These are phyloP conservation scores for Solanum bulbocastanum DNA, from an alignment of 257 asterid genomes.

Conservation along the genomic window DNA sequence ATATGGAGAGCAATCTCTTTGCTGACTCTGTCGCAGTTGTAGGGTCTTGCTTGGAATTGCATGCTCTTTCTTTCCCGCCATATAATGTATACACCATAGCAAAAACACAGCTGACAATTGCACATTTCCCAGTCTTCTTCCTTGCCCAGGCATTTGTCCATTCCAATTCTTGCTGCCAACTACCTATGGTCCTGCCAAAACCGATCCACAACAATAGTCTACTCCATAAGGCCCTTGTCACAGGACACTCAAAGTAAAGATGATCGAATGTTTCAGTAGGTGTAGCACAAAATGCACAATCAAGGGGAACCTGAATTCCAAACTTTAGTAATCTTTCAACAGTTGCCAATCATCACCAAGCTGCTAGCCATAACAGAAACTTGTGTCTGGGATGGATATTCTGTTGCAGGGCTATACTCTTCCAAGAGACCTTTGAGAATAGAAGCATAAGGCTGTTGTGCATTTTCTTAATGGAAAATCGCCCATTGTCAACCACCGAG, in stretches of 20 bases:
- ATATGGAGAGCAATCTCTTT: background rate
- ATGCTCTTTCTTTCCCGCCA: background rate
- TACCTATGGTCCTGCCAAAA: background rate
- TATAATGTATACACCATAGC: background rate
- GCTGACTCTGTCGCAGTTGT: background rate
- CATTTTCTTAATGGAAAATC: background rate
- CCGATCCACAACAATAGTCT: background rate
- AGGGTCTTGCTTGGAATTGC: background rate
- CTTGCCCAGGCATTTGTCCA: background rate
- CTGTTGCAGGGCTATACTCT: background rate
- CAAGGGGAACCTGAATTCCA: background rate
- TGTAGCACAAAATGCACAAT: background rate
- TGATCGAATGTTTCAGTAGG: background rate
- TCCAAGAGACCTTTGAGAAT: background rate
- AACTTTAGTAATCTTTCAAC: background rate
- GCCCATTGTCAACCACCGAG: background rate
- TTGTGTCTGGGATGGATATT: background rate
- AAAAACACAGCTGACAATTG: background rate
- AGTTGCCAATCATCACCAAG: background rate
- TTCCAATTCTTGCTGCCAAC: background rate
- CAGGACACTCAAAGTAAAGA: background rate
- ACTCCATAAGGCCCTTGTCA: background rate
- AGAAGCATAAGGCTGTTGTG: background rate
- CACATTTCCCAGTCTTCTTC: background rate
- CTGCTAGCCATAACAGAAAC: background rate